Conservation (phyloP, 2,329 filamentous ascomycete genomes). For the Zymoseptoria ardabiliae region DNA sequence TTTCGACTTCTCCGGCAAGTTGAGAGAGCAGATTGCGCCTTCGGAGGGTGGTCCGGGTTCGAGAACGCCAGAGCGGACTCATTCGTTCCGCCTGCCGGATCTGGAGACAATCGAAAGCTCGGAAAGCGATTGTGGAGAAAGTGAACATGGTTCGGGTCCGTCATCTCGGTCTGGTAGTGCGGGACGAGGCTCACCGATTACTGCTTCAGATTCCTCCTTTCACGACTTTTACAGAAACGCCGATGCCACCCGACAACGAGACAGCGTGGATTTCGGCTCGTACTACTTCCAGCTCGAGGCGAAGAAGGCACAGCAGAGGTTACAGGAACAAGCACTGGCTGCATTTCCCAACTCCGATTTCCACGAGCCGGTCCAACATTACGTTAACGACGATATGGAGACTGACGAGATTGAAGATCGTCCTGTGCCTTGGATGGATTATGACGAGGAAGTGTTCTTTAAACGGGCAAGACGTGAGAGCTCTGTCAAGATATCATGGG, state of each 20-base stretch:
- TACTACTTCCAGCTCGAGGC: slow-evolving; percentile 75
- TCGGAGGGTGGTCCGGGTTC: slow-evolving; percentile 26
- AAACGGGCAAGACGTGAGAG: slow-evolving; percentile 46
- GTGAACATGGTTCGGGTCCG: slow-evolving; percentile 34
- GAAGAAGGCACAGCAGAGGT: slow-evolving; percentile 68
- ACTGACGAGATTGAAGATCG: slow-evolving; percentile 31
- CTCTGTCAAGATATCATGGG: slow-evolving; percentile 61
- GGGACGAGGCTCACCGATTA: slow-evolving; percentile 35
- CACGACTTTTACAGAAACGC: slow-evolving; percentile 44
- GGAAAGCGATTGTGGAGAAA: slow-evolving; percentile 27
- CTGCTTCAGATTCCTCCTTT: slow-evolving; percentile 41
- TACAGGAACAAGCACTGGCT: slow-evolving; percentile 68
- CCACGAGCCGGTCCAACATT: slow-evolving; percentile 65
- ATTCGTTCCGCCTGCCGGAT: slow-evolving; percentile 55
- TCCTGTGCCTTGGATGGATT: slow-evolving; percentile 31
- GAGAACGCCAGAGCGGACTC: slow-evolving; percentile 31
- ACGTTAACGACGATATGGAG: slow-evolving; percentile 50
- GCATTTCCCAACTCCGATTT: slow-evolving; percentile 66
- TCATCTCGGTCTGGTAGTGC: slow-evolving; percentile 38
- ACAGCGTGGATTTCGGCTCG: slow-evolving; percentile 67
- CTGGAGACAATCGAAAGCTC: slow-evolving; percentile 56
- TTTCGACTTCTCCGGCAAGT: slow-evolving; percentile 16
- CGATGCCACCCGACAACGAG: slow-evolving; percentile 49
- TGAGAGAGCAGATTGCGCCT: slow-evolving; percentile 21
- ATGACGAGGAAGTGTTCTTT: slow-evolving; percentile 32